These are phyloP conservation scores for Zymoseptoria ardabiliae DNA, from an alignment of 2,329 filamentous ascomycete species.

Conservation along the genomic window DNA sequence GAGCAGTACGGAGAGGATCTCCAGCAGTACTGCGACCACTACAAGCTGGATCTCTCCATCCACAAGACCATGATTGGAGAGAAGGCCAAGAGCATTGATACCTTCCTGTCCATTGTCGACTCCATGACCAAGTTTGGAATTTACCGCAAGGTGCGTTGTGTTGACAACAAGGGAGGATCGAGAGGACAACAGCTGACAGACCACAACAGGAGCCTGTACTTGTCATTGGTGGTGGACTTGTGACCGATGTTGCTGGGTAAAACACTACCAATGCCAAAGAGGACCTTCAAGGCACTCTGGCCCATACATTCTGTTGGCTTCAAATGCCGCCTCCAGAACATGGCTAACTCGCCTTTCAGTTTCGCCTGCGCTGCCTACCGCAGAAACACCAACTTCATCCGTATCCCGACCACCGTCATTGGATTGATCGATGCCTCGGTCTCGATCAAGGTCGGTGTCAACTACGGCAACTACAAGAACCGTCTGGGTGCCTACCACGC, in stretches of 20 bases:
- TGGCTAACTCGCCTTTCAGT: slow-evolving; percentile 34
- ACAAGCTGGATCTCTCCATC: slow-evolving; percentile 55
- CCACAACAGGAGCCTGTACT: slow-evolving; percentile 52
- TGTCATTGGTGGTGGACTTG: slow-evolving; percentile 60
- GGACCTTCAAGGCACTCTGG: slow-evolving; percentile 45
- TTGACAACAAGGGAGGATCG: neutral
- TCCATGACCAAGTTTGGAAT: slow-evolving; percentile 69
- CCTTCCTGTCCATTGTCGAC: slow-evolving; percentile 61
- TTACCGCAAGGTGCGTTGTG: slow-evolving; percentile 41
- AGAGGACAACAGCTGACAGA: slow-evolving; percentile 1
- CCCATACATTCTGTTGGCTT: slow-evolving; percentile 30
- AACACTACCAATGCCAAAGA: slow-evolving; percentile 31
- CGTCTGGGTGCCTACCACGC: slow-evolving; percentile 66
- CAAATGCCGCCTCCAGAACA: neutral
- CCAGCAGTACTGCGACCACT: slow-evolving; percentile 59
- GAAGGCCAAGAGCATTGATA: slow-evolving; percentile 67
- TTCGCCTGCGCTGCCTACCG: slow-evolving; percentile 66
- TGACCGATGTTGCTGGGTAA: slow-evolving; percentile 69
- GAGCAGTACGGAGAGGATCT: slow-evolving; percentile 60
- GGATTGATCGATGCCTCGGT: slow-evolving; percentile 69
- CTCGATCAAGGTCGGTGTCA: slow-evolving; percentile 71
- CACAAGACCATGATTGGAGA: slow-evolving; percentile 70
- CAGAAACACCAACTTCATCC: slow-evolving; percentile 66
- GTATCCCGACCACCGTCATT: slow-evolving; percentile 67
- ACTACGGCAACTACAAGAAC: slow-evolving; percentile 72